These are phyloP conservation scores for Cladosporium sp. DNA, from an alignment of 2,329 filamentous ascomycete species.

Conservation along the genomic window DNA sequence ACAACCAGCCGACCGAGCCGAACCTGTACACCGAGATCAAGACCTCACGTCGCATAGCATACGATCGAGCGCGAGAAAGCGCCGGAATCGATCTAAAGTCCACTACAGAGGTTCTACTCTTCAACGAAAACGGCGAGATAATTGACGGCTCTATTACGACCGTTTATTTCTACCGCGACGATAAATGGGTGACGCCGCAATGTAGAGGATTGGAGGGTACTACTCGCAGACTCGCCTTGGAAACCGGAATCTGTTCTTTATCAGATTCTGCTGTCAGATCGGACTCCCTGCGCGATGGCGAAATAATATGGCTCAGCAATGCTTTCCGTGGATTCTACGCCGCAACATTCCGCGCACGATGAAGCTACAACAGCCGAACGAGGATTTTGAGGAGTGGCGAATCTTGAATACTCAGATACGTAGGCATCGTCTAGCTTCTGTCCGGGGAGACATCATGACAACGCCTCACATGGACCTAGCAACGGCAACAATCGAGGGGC, in stretches of 20 bases:
- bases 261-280: slow-evolving; percentile 54
- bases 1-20: slow-evolving; percentile 51
- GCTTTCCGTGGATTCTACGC: slow-evolving; percentile 73
- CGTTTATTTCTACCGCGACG: slow-evolving; percentile 73
- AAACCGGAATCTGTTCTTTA: slow-evolving; percentile 66
- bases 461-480: not conserved
- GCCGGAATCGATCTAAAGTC: slow-evolving; percentile 51
- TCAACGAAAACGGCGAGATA: slow-evolving; percentile 64
- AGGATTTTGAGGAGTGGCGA: too few species aligned
- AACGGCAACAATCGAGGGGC: not conserved
- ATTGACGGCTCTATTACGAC: slow-evolving; percentile 84
- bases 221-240: slow-evolving; percentile 79
- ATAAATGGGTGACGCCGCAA: slow-evolving; percentile 77
- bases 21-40: slow-evolving; percentile 80
- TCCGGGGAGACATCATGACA: fast-evolving
- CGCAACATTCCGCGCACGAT: slow-evolving; percentile 23
- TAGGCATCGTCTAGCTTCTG: not conserved
- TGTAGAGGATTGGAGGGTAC: slow-evolving; percentile 82
- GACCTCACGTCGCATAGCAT: slow-evolving; percentile 72
- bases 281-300: slow-evolving; percentile 65
- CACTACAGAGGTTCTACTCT: slow-evolving; percentile 69
- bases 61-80: slow-evolving; percentile 67
- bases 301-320: slow-evolving; percentile 86
- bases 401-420: too few species aligned
- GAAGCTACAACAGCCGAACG: not conserved